Base-by-base conservation (phyloP, 768 basidiomycete genomes). In the Pholiota molesta region DNA sequence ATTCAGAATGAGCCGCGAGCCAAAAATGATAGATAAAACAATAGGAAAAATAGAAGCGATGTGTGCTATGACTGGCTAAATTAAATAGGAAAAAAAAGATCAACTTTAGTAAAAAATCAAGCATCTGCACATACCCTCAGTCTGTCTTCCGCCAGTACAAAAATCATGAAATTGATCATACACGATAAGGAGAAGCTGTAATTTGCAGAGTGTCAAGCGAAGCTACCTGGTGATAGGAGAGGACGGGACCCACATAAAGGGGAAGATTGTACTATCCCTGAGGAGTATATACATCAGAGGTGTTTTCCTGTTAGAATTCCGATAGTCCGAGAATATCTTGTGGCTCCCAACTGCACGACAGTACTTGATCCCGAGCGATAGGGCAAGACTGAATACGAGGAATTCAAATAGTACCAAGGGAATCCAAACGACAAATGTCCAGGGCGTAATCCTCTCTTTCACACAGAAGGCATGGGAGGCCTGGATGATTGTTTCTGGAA, bases 241-340 rank as follows among this genome's bases (percentile, higher is more conserved):
- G 23, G 44, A 26, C 17, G 6, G 8, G 29, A 62, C 65, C 17
- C 52, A 66, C 65, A 66, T 29, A 42, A 66, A 63, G 11, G 65
- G 65, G 40, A 63, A 66, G 10, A 60, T 56, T 31, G 63, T 66
- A 21, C 65, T 66, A 37, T 66, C 65, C 21, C 65, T 40, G 19
- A 66, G 52, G 14, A 66, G 62, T 16, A 66, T 61, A 40, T 63
- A 66, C 16, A 57, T 47, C n/a, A 66, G 23, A 16, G 65, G 61
- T 10, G 52, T 33, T 42, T 42, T 31, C 16, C 35, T 14, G 14
- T 37, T 58, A 16, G 33, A 44, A 10, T 29, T 29, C 14, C 53
- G 42, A 2, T 21, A 31, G 16, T 45, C 17, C 2, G 33, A 28
- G 13, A 49, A 28, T 17, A 17, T 47, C 10, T 26, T 16, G 21